Conservation (phyloP, 2,329 filamentous ascomycete genomes). For the Nemania bipapillata region DNA sequence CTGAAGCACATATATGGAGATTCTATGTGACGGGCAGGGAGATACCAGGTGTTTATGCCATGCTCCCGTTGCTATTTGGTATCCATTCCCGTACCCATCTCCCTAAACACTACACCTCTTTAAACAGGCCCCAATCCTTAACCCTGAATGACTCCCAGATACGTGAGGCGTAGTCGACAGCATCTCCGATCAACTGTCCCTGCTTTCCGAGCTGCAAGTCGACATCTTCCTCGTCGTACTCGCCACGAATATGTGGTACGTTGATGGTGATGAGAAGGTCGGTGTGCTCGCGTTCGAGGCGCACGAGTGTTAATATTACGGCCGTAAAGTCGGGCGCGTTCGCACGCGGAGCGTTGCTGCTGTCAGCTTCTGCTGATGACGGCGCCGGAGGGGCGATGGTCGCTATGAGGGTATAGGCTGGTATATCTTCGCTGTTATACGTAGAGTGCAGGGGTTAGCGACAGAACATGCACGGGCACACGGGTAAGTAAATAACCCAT, state of each 20-base stretch:
- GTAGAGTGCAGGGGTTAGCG: conserved; percentile 26
- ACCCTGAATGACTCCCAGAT: conserved; percentile 81
- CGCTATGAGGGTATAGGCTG: conserved; percentile 76
- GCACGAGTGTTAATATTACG: conserved; percentile 79
- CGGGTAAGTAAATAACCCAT: background rate
- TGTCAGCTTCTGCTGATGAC: conserved; percentile 46
- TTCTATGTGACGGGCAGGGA: background rate
- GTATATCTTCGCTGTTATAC: conserved; percentile 59
- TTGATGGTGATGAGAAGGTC: conserved; percentile 89
- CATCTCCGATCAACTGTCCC: conserved; percentile 74
- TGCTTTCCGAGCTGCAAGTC: conserved; percentile 72
- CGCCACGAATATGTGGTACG: conserved; percentile 81
- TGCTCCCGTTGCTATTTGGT: background rate
- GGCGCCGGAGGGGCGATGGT: conserved; percentile 64
- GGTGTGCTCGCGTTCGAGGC: conserved; percentile 78
- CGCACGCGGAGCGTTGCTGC: conserved; percentile 53
- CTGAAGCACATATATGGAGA: background rate
- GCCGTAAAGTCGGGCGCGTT: conserved; percentile 72
- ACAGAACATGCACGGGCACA: background rate
- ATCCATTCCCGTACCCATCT: background rate
- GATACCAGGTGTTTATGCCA: background rate
- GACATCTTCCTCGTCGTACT: conserved; percentile 78
- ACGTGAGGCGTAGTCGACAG: conserved; percentile 72
- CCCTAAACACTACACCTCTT: conserved; percentile 47
- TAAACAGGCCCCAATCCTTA: conserved; percentile 82